A percentile compares a stretch with the other conserved stretches of the same genome.
Evolutionary conservation across 805 yeast genomes (phyloP).

Genomic region (Pichia insulana): DNA sequence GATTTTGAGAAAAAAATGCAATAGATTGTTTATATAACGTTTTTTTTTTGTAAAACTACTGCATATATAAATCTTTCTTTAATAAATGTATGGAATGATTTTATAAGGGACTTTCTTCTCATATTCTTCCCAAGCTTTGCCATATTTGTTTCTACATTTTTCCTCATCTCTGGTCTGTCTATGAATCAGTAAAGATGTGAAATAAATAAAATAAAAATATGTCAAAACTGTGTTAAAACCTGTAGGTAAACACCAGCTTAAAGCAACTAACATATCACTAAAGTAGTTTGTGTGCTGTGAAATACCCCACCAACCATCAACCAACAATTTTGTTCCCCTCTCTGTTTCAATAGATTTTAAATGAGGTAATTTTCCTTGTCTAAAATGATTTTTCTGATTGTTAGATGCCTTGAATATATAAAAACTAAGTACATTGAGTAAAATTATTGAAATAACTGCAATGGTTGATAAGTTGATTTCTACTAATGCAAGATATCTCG

Average conservation of each 20-base stretch:
- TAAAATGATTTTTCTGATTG: conserved; percentile 76
- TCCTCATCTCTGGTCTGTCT: conserved; percentile 89
- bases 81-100: conserved; percentile 83
- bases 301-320: conserved; percentile 94
- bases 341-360: conserved; percentile 62
- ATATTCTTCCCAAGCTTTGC: conserved; percentile 78
- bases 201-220: conserved; percentile 79
- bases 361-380: conserved; percentile 63
- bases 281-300: conserved; percentile 92
- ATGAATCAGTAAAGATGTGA: conserved; percentile 73
- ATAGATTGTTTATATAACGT: conserved; percentile 10
- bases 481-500: conserved; percentile 67
- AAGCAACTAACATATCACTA: conserved; percentile 90
- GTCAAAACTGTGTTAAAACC: conserved; percentile 76
- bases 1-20: conserved; percentile 41
- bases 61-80: conserved; percentile 10
- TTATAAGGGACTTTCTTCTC: conserved; percentile 76
- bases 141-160: conserved; percentile 81
- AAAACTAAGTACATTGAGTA: conserved; percentile 49
- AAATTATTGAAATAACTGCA: conserved; percentile 33
- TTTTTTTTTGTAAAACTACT: background rate
- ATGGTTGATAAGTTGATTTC: conserved; percentile 44
- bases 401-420: conserved; percentile 80
- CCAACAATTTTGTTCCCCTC: conserved; percentile 70
- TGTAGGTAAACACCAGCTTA: conserved; percentile 89